phyloP scores from a whole-genome alignment of 768 basidiomycete genomes.

The Hydnomerulius pinastri region DNA sequence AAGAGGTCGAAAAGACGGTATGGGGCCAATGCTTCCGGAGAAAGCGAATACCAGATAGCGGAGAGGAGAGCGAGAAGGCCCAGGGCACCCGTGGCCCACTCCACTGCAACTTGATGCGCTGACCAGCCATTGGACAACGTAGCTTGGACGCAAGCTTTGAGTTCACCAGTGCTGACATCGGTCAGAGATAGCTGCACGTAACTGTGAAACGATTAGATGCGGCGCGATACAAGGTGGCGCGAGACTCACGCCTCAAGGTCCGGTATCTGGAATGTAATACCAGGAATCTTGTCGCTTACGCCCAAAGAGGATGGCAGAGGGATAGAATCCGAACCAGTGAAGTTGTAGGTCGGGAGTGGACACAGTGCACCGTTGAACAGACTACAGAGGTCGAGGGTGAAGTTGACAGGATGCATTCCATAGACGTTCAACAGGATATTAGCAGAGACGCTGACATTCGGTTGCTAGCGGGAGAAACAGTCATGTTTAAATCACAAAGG shows the following conservation, averaged over 20 bases:
- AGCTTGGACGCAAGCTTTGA: conserved; percentile 89
- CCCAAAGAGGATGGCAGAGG: conserved; percentile 61
- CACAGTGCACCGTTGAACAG: conserved; percentile 81
- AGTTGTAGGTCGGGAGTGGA: conserved; percentile 80
- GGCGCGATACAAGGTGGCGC: not conserved
- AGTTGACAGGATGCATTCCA: conserved; percentile 78
- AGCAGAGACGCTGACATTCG: conserved; percentile 79
- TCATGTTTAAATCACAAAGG: conserved; percentile 12
- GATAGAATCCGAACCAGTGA: conserved; percentile 78
- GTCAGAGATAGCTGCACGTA: conserved; percentile 78
- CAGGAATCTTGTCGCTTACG: conserved; percentile 61
- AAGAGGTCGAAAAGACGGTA: conserved; percentile 82
- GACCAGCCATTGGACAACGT: conserved; percentile 93
- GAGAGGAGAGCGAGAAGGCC: conserved; percentile 59
- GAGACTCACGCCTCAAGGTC: conserved; percentile 73
- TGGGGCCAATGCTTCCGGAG: conserved; percentile 60
- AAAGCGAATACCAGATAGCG: conserved; percentile 55
- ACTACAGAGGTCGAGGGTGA: conserved; percentile 84
- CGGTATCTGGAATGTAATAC: conserved; percentile 83
- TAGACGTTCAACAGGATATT: conserved; percentile 87
- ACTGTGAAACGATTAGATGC: conserved; percentile 14
- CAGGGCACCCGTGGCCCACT: conserved; percentile 75
- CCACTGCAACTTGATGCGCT: conserved; percentile 68
- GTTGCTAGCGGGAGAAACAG: conserved; percentile 45
- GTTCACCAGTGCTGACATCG: conserved; percentile 64